A percentile compares a stretch with the other conserved stretches of the same genome.
Conservation (phyloP, 2,329 filamentous ascomycete species). For the Alternaria burnsii region DNA sequence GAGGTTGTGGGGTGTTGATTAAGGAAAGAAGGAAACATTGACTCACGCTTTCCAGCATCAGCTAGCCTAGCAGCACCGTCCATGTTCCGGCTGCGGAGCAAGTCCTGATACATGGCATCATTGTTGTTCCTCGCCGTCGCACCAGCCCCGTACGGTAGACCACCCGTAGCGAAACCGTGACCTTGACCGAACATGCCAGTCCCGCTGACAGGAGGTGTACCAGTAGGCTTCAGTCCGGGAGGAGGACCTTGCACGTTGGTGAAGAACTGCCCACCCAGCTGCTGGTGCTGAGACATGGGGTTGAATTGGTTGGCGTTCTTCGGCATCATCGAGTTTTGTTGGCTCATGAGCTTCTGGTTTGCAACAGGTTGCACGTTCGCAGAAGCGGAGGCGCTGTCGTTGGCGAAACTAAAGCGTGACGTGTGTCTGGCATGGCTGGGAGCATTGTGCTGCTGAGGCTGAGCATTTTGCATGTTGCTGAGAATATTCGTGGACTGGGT, state of each 20-base stretch:
- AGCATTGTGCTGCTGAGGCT: slow-evolving; percentile 60
- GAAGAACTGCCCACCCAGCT: slow-evolving; percentile 75
- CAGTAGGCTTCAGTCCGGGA: slow-evolving; percentile 92
- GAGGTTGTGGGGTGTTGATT: slow-evolving; percentile 85
- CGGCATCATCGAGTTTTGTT: slow-evolving; percentile 87
- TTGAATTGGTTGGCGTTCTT: slow-evolving; percentile 58
- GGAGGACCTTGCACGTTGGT: slow-evolving; percentile 89
- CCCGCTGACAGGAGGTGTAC: slow-evolving; percentile 84
- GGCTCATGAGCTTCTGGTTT: slow-evolving; percentile 81
- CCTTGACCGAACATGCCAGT: slow-evolving; percentile 89
- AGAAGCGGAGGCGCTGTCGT: slow-evolving; percentile 69
- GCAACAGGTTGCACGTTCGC: slow-evolving; percentile 77
- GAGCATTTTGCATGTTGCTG: slow-evolving; percentile 57
- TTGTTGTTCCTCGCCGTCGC: slow-evolving; percentile 76
- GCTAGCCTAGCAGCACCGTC: slow-evolving; percentile 74
- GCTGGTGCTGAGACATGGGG: slow-evolving; percentile 62
- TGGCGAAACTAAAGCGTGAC: slow-evolving; percentile 87
- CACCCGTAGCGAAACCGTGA: slow-evolving; percentile 78
- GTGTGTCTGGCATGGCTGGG: slow-evolving; percentile 81
- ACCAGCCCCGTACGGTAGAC: slow-evolving; percentile 68
- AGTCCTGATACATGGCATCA: slow-evolving; percentile 78
- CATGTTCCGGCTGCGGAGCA: slow-evolving; percentile 72
- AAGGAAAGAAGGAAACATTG: slow-evolving; percentile 90
- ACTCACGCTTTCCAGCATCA: slow-evolving; percentile 98
- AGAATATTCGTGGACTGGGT: slow-evolving; percentile 63